Evolutionary conservation across 306 rosid genomes (phyloP).

Genomic region (Styphnolobium japonicum): DNA sequence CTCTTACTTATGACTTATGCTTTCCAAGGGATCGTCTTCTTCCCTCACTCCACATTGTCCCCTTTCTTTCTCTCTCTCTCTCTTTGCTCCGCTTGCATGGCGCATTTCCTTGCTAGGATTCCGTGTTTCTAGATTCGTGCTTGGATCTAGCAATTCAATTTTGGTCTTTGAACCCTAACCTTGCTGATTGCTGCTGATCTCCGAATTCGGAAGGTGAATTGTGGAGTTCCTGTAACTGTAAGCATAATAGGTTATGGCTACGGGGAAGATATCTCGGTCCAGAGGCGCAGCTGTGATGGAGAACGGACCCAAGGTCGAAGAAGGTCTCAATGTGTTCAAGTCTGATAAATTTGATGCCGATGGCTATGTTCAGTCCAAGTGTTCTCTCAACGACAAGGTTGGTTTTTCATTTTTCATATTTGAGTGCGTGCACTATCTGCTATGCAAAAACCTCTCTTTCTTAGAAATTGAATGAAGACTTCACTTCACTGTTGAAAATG

Average conservation of each 20-base stretch:
- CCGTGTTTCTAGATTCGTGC: not conserved
- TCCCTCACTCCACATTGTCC: not conserved
- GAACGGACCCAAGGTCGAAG: slow-evolving; percentile 75
- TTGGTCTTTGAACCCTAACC: slow-evolving; percentile 25
- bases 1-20: slow-evolving; percentile 21
- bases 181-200: slow-evolving; percentile 11
- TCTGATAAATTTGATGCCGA: slow-evolving; percentile 86
- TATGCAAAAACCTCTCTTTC: not conserved
- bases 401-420: not conserved
- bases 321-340: slow-evolving; percentile 80
- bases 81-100: slow-evolving; percentile 1
- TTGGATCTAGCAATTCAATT: slow-evolving; percentile 35
- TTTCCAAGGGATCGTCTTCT: slow-evolving; percentile 24
- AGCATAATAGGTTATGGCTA: slow-evolving; percentile 60
- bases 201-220: not conserved
- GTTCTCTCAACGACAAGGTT: slow-evolving; percentile 91
- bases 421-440: not conserved
- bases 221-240: not conserved
- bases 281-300: slow-evolving; percentile 61
- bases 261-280: slow-evolving; percentile 77
- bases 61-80: not conserved
- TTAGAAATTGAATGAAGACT: not conserved
- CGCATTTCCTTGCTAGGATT: not conserved
- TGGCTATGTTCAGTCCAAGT: slow-evolving; percentile 65
- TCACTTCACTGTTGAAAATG: not conserved